Conservation (phyloP, 2,329 filamentous ascomycete species). For the Ceratocystis lukuohia region DNA sequence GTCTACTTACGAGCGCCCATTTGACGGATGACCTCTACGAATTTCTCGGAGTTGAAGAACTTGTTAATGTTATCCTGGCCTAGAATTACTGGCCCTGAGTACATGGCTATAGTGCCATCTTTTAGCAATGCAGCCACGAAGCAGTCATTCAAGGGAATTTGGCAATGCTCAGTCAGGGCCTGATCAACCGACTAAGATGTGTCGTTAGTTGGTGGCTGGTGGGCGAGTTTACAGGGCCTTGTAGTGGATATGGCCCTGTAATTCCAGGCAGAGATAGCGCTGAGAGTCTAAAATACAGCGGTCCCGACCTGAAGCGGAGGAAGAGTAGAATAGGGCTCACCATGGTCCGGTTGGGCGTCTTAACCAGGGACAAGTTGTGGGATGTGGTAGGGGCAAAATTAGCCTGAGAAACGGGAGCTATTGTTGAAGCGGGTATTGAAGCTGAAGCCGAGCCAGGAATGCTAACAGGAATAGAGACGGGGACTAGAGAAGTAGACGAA, state of each 20-base stretch:
- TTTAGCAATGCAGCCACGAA: conserved; percentile 40
- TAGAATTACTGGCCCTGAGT: conserved; percentile 32
- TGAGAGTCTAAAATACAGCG: not conserved
- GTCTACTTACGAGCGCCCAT: conserved; percentile 9
- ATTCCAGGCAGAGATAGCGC: not conserved
- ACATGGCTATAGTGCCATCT: conserved; percentile 34
- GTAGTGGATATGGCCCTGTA: not conserved
- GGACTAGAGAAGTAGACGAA: not conserved
- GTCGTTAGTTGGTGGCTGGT: not conserved
- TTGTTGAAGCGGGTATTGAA: not conserved
- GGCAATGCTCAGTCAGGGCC: conserved; percentile 39
- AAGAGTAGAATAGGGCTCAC: not conserved
- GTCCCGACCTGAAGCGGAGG: not conserved
- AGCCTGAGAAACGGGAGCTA: not conserved
- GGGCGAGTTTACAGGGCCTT: not conserved
- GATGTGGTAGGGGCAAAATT: not conserved
- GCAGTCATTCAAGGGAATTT: conserved; percentile 38
- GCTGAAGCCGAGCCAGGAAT: not conserved
- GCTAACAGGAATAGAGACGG: not conserved
- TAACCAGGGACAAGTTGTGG: not conserved
- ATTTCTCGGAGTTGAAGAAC: conserved; percentile 36
- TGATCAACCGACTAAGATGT: conserved; percentile 35
- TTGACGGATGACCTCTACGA: conserved; percentile 22
- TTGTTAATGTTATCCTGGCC: conserved; percentile 30
- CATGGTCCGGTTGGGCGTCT: not conserved